Conservation (phyloP, 306 rosid genomes). For the Albizia julibrissin region DNA sequence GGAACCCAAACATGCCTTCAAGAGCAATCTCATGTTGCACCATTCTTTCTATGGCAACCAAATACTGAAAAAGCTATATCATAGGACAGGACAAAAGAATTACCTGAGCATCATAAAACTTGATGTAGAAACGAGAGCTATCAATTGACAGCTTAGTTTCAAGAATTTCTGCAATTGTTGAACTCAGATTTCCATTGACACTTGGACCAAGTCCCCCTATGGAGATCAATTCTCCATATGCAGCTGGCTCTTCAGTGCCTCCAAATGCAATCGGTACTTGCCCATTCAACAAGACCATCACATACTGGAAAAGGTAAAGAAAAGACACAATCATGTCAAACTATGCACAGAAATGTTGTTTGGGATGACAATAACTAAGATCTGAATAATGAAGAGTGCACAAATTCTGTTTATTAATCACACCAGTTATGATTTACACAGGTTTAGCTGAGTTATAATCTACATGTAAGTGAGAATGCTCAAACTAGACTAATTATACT, state of each 20-base stretch:
- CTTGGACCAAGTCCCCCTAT: conserved; percentile 83
- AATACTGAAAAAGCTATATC: not conserved
- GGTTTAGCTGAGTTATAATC: not conserved
- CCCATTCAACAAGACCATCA: conserved; percentile 90
- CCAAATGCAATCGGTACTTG: conserved; percentile 81
- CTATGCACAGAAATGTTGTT: not conserved
- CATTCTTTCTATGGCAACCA: not conserved
- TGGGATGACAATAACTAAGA: not conserved
- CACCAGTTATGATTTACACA: not conserved
- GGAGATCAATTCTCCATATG: conserved; percentile 87
- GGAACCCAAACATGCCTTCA: not conserved
- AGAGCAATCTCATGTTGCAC: not conserved
- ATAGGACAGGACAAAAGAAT: conserved; percentile 11
- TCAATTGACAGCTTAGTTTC: conserved; percentile 81
- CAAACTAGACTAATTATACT: not conserved
- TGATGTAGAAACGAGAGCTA: conserved; percentile 84
- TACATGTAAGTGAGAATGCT: not conserved
- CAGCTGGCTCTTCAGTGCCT: conserved; percentile 93
- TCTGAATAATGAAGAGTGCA: not conserved
- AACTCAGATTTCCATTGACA: conserved; percentile 83
- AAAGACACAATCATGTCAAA: conserved; percentile 16
- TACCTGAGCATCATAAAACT: conserved; percentile 84
- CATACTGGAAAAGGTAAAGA: conserved; percentile 63
- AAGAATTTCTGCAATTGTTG: conserved; percentile 89
- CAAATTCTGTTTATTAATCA: not conserved